phyloP scores from a whole-genome alignment of 2,329 filamentous ascomycete genomes.

The Orbilia brochopaga region DNA sequence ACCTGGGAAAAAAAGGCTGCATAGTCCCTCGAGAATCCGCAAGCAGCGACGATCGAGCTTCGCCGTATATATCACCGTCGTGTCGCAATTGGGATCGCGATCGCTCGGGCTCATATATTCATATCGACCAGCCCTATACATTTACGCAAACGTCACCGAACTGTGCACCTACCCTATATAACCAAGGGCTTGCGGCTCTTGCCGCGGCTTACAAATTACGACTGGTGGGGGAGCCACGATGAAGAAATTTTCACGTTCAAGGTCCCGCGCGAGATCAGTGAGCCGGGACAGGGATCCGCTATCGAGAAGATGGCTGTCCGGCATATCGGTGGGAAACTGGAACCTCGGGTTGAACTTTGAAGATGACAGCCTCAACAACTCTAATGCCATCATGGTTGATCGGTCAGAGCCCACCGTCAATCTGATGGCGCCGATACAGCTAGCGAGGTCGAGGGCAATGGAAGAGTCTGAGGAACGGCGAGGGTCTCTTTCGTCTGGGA shows the following conservation, averaged over 20 bases:
- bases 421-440: conserved; percentile 23
- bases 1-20: background rate
- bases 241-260: conserved; percentile 42
- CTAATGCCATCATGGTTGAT: conserved; percentile 44
- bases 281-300: conserved; percentile 22
- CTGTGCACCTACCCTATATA: too few species aligned
- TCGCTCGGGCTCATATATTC: background rate
- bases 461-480: conserved; percentile 7
- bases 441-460: conserved; percentile 25
- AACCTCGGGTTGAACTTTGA: conserved; percentile 32
- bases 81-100: background rate
- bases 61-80: background rate
- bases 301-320: conserved; percentile 38
- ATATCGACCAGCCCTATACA: background rate
- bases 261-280: conserved; percentile 16
- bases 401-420: conserved; percentile 30
- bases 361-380: conserved; percentile 30
- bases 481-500: background rate
- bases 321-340: conserved; percentile 44
- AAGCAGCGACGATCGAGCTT: background rate
- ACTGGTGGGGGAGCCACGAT: conserved; percentile 6
- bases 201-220: background rate
- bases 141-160: background rate
- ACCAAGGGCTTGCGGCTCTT: background rate
- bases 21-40: background rate